These are phyloP conservation scores for Solanum piurae DNA, from an alignment of 257 asterid genomes.

Conservation along the genomic window DNA sequence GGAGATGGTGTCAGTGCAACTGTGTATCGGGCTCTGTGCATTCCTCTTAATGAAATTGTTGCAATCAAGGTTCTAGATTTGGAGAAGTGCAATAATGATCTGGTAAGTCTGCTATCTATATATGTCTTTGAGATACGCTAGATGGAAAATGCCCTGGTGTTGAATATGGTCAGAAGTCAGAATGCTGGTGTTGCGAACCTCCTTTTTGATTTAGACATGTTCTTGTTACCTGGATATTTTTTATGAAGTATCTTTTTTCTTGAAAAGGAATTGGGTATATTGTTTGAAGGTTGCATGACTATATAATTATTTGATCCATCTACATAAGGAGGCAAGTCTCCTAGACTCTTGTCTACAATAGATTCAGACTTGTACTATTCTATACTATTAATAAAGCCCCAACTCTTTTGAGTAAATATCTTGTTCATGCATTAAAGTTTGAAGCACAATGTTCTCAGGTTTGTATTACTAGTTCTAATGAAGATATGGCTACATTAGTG, in stretches of 20 bases:
- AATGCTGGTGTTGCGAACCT: neutral
- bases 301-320: neutral
- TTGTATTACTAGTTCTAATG: neutral
- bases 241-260: neutral
- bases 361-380: neutral
- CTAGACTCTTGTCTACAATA: neutral
- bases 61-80: conserved; percentile 99
- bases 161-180: neutral
- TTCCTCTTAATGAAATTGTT: conserved; percentile 67
- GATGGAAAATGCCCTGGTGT: neutral
- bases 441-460: neutral
- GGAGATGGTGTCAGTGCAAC: conserved; percentile 99
- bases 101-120: conserved; percentile 41
- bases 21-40: conserved; percentile 76
- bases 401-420: neutral
- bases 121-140: neutral
- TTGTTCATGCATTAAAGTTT: neutral
- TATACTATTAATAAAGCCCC: neutral
- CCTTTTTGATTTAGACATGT: neutral
- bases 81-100: conserved; percentile 91
- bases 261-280: neutral
- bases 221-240: neutral
- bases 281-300: neutral
- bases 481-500: neutral
- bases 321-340: neutral